These are phyloP conservation scores for Tolypocladium paradoxum DNA, from an alignment of 2,329 filamentous ascomycete species.

Conservation along the genomic window DNA sequence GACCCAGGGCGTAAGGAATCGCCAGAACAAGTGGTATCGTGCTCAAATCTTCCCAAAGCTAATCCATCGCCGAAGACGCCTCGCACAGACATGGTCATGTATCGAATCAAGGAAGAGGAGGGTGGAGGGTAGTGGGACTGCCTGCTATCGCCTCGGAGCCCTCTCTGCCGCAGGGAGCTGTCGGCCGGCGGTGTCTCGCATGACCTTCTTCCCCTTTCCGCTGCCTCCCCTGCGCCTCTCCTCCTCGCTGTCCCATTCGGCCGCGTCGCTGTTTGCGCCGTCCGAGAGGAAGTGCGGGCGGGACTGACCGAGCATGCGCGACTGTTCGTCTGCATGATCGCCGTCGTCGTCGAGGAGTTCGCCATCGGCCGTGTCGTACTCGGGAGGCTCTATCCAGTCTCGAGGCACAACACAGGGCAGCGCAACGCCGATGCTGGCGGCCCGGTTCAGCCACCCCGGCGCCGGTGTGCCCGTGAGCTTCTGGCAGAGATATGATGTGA, in stretches of 20 bases:
- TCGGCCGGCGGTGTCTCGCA: conserved; percentile 40
- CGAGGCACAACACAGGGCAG: conserved; percentile 72
- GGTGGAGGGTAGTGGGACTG: not conserved
- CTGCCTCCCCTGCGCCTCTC: conserved; percentile 27
- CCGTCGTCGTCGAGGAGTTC: conserved; percentile 52
- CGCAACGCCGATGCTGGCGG: conserved; percentile 71
- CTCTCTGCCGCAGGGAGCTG: conserved; percentile 40
- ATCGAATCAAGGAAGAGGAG: not conserved
- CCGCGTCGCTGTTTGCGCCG: conserved; percentile 14
- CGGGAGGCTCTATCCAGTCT: conserved; percentile 73
- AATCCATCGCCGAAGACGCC: not conserved
- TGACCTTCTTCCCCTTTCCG: conserved; percentile 32
- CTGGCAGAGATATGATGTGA: conserved; percentile 66
- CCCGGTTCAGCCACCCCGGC: conserved; percentile 70
- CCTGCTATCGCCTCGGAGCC: conserved; percentile 26
- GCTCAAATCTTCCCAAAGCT: not conserved
- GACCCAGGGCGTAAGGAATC: conserved; percentile 2
- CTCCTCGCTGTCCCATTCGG: conserved; percentile 35
- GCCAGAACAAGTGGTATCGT: conserved; percentile 7
- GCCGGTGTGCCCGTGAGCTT: conserved; percentile 60
- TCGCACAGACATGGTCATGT: not conserved
- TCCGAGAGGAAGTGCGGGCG: conserved; percentile 19
- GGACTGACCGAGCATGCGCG: conserved; percentile 44
- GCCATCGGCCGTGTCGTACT: conserved; percentile 62
- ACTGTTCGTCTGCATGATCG: conserved; percentile 37